Percentiles rank a stretch among this genome's conserved stretches.
phyloP scores from a whole-genome alignment of 257 asterid species.

The Scutellaria galericulata region DNA sequence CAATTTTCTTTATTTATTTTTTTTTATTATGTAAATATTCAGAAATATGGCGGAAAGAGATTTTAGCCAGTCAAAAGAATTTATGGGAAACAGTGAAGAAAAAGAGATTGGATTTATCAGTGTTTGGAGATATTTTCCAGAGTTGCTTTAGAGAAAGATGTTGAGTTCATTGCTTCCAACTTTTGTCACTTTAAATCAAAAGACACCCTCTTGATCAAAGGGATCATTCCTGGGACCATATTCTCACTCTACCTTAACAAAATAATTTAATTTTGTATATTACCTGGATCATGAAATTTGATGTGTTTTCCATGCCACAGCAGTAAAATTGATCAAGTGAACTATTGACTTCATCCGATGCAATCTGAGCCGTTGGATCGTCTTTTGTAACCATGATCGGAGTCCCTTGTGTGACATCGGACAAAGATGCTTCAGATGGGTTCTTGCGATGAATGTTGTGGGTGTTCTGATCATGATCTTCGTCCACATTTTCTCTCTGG shows the following conservation, averaged over 20 bases:
- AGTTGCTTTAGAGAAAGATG: slow-evolving; percentile 54
- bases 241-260: background rate
- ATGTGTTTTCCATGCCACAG: slow-evolving; percentile 35
- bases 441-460: slow-evolving; percentile 30
- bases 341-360: slow-evolving; percentile 55
- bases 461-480: slow-evolving; percentile 25
- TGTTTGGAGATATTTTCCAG: slow-evolving; percentile 36
- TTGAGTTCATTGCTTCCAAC: slow-evolving; percentile 44
- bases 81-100: slow-evolving; percentile 55
- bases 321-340: slow-evolving; percentile 42
- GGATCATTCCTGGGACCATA: slow-evolving; percentile 54
- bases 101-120: slow-evolving; percentile 40
- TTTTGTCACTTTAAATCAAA: slow-evolving; percentile 45
- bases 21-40: background rate
- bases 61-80: slow-evolving; percentile 60
- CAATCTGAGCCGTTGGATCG: slow-evolving; percentile 38
- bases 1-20: background rate
- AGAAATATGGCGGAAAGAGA: slow-evolving; percentile 39
- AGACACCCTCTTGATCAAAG: slow-evolving; percentile 43
- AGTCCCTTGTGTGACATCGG: slow-evolving; percentile 52
- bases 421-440: slow-evolving; percentile 52
- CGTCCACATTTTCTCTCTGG: slow-evolving; percentile 35
- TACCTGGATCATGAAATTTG: slow-evolving; percentile 56
- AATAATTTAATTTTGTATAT: background rate
- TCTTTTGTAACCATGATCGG: slow-evolving; percentile 32